phyloP scores from a whole-genome alignment of 1,284 basidiomycete species.

The Malassezia pachydermatis region DNA sequence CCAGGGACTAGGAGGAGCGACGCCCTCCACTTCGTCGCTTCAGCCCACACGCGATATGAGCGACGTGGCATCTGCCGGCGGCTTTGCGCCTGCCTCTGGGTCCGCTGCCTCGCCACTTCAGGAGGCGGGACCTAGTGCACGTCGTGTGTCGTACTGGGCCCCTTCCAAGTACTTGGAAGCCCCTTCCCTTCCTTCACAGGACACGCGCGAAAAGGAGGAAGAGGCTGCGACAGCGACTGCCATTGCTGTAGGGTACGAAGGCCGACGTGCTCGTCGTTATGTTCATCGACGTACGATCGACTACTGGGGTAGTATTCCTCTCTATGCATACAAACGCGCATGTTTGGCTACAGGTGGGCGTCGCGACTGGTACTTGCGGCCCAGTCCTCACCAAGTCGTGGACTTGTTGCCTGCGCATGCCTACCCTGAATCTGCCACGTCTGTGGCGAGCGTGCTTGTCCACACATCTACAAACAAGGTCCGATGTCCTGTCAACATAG shows the following conservation, averaged over 20 bases:
- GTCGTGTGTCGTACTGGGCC: slow-evolving; percentile 18
- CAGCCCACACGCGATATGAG: no score
- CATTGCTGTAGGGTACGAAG: slow-evolving; percentile 51
- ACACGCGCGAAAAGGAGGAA: slow-evolving; percentile 64
- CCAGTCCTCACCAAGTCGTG: slow-evolving; percentile 29
- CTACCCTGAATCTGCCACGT: slow-evolving; percentile 77
- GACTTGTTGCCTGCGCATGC: slow-evolving; percentile 74
- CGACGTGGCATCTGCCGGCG: no score
- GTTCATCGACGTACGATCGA: slow-evolving; percentile 86
- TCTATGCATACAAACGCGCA: no score
- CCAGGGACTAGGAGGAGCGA: no score
- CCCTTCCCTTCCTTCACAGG: slow-evolving; percentile 65
- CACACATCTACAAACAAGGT: slow-evolving; percentile 99
- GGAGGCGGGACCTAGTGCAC: background rate
- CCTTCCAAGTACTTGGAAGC: slow-evolving; percentile 43
- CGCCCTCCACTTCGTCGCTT: no score
- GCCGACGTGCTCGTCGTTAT: slow-evolving; percentile 73
- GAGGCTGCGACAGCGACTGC: slow-evolving; percentile 56
- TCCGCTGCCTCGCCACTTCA: no score
- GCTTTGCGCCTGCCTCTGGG: background rate
- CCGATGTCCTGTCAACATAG: slow-evolving; percentile 87
- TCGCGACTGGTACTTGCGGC: slow-evolving; percentile 20
- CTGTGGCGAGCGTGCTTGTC: slow-evolving; percentile 85
- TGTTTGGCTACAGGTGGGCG: no score
- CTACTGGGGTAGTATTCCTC: slow-evolving; percentile 66